A percentile compares a stretch with the other conserved stretches of the same genome.
Conservation (phyloP, 345 rosid species). For the Eucalyptus erythrocorys region DNA sequence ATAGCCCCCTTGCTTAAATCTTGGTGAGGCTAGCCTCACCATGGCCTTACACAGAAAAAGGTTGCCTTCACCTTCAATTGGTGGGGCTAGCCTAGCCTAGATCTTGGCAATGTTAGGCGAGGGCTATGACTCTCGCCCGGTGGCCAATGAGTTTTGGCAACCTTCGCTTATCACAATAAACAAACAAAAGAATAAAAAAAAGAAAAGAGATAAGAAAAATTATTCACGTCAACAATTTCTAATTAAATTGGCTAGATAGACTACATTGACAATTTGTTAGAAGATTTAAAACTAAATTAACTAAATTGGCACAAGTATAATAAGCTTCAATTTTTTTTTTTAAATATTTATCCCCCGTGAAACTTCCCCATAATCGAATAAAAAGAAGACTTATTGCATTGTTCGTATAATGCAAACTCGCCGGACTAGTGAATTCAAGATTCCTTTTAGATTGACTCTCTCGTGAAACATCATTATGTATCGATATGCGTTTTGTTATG, state of each 20-base stretch:
- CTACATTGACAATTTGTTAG: rapidly evolving
- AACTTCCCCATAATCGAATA: not conserved
- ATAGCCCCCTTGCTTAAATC: not conserved
- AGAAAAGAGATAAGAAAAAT: not conserved
- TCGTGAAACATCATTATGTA: not conserved
- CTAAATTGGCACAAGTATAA: not conserved
- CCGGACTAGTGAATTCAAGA: not conserved
- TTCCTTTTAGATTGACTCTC: not conserved
- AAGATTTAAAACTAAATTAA: not conserved
- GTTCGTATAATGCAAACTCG: not conserved
- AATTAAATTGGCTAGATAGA: too few relatives aligned
- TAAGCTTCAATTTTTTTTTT: not conserved
- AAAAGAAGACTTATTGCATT: too few relatives aligned
- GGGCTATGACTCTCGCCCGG: not conserved
- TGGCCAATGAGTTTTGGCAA: not conserved
- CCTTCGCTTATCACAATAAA: not conserved
- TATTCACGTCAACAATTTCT: too few relatives aligned
- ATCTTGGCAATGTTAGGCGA: not conserved
- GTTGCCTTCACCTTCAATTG: too few relatives aligned
- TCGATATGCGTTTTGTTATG: not conserved
- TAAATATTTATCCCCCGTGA: not conserved
- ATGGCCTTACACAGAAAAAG: not conserved
- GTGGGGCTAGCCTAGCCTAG: not conserved
- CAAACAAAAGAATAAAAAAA: not conserved
- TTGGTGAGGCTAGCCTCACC: not conserved